Base-by-base conservation (phyloP, 306 rosid genomes). In the Quercus ilex region DNA sequence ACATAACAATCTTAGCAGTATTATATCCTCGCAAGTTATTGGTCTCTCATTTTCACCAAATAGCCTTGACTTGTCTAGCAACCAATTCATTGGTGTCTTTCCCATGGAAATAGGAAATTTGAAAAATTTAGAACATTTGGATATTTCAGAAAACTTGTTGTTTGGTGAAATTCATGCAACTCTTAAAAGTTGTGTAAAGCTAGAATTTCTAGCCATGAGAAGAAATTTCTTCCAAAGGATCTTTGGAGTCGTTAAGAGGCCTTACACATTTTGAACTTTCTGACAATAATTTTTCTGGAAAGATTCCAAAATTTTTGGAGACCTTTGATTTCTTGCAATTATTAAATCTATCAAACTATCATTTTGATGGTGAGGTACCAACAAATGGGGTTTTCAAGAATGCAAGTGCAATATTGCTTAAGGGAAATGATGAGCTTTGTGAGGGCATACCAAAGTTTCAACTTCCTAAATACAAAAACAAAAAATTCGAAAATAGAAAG, bases 301-400 rank as follows among this genome's bases (percentile, higher is more conserved):
- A 0, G 21, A 53, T 72, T 52, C 76, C 28, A 28, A 4, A 46
- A 1, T 49, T 59, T 33, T 30, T 76, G 6, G 62, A 26, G 79
- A 1, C 1, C 1, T 23, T 46, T 76, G 4, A 17, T 3, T 17
- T 17, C 25, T 1, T 60, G 10, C 17, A 13, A 17, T 18, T 5
- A 23, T 28, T 76, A 31, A 14, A 49, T 43, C 51, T 46, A 2
- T 76, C 72, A 8, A 28, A 21, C 10, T 69, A 67, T 26, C 55
- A 55, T 4, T 53, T 77, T 41, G 69, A 76, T 60, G 73, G 68
- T 3, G 28, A 31, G 74, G 68, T 35, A 17, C 81, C 81, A 4
- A 35, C 5, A 6, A 10, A 55, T 52, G 75, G 81, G 5, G 74
- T 77, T 5, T 77, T 77, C 21, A 11, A 13, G 52, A 77, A 67